phyloP scores from a whole-genome alignment of 768 basidiomycete species.

The Rubroboletus pulcherrimus region DNA sequence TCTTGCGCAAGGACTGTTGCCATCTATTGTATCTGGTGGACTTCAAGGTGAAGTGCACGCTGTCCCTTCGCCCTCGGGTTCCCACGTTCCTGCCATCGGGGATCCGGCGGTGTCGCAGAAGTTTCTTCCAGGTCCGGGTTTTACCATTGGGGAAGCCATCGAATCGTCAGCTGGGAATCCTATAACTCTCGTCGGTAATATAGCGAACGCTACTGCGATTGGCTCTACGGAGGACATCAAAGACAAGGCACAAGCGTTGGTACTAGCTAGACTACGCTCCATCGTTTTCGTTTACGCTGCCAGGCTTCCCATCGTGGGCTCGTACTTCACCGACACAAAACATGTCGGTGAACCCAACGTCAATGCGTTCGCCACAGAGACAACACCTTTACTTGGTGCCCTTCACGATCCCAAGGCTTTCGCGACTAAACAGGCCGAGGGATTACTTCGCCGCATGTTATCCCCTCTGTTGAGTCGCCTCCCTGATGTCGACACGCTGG shows the following conservation, averaged over 20 bases:
- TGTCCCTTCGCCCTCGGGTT: neutral
- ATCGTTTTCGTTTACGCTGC: conserved; percentile 9
- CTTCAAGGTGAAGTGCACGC: neutral
- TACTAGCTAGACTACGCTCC: conserved; percentile 5
- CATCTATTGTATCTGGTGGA: neutral
- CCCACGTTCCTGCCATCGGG: neutral
- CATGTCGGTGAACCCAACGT: neutral
- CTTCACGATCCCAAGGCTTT: conserved; percentile 23
- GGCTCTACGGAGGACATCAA: conserved; percentile 1
- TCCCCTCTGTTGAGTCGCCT: conserved; percentile 15
- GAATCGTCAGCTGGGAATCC: neutral
- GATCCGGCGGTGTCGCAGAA: neutral
- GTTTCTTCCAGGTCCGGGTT: neutral
- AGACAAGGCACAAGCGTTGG: neutral
- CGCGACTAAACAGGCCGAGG: conserved; percentile 17
- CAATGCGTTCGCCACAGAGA: conserved; percentile 12
- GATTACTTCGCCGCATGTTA: conserved; percentile 11
- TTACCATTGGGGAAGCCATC: neutral
- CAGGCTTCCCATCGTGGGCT: conserved; percentile 23
- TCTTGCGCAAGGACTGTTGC: neutral
- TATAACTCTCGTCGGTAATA: neutral
- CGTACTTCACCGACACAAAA: conserved; percentile 14
- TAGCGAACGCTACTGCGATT: neutral
- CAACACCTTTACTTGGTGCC: conserved; percentile 24
- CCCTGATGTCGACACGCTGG: conserved; percentile 19